Base-by-base conservation (phyloP, 2,329 filamentous ascomycete species). In the Aspergillus fumigatus region DNA sequence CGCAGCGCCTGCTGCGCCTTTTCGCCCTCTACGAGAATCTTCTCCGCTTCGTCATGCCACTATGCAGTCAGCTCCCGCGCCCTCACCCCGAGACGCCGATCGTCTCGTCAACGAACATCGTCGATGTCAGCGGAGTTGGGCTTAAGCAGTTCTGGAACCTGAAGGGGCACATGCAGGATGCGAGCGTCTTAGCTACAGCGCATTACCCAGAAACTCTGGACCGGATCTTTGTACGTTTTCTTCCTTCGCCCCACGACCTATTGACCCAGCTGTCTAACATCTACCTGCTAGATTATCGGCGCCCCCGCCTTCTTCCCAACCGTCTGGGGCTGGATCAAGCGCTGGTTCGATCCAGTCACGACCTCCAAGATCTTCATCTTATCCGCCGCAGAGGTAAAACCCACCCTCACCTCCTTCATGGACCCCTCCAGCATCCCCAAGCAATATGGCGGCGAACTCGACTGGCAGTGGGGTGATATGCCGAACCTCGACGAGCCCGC, bases 361-460 rank as follows among this genome's bases (percentile, higher is more conserved):
- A 90, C 92, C 3, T 94, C 90, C 67, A 97, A 97, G 79, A 97
- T 97, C 72, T 96, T 96, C 73, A 94, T 97, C 65, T 84, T 97
- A 54, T 81, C 82, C 50, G 79, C 84, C 8, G 70, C 83, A 54
- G 90, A 96, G 73, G 88, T 95, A 53, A 83, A 87, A 64, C 79
- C 87, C 17, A 93, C 90, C 1, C 84, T 97, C 26, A 83, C 87
- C 62, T 80, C 84, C 54, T 97, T 93, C 75, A 91, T 97, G 70
- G 88, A 96, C 53, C 80, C 84, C 0, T 81, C 84, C 53, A 90
- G 93, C 73, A 92, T 97, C 60, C 93, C 93, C 19, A 92, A 90
- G 72, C 85, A 88, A 71, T 97, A 96, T 70, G 93, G 93, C 58
- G 93, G 93, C 48, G 83, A 90, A 62, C 82, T 97, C 8, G 88